Conservation (phyloP, 23 red algal species). For the Gracilaria domingensis region DNA sequence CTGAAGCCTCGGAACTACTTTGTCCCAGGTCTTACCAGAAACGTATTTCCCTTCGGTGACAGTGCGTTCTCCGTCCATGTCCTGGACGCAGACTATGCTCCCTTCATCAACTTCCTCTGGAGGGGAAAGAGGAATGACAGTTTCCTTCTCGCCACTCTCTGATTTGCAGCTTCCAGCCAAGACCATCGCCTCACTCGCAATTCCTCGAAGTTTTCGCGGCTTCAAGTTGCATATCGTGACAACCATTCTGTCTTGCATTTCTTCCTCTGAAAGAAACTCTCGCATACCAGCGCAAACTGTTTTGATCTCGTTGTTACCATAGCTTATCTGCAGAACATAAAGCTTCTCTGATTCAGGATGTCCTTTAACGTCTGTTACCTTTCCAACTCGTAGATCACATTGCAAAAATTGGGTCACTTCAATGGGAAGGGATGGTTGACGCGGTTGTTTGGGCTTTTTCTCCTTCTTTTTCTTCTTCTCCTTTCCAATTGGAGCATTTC, state of each 20-base stretch:
- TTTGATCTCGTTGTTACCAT: conserved; percentile 36
- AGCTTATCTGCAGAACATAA: conserved; percentile 70
- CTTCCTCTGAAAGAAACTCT: conserved; percentile 64
- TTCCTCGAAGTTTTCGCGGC: conserved; percentile 71
- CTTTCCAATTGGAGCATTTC: background rate
- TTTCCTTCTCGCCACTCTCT: conserved; percentile 52
- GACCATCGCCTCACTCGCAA: conserved; percentile 77
- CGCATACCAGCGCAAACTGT: conserved; percentile 82
- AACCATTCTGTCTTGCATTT: conserved; percentile 59
- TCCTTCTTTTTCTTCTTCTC: conserved; percentile 69
- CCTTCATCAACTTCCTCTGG: conserved; percentile 30
- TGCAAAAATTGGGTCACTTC: conserved; percentile 60
- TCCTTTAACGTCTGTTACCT: conserved; percentile 18
- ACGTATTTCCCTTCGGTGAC: conserved; percentile 68
- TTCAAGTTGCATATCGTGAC: conserved; percentile 85
- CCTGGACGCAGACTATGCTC: conserved; percentile 9
- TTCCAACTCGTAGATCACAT: conserved; percentile 78
- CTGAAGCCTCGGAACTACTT: conserved; percentile 54
- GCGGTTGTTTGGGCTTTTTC: conserved; percentile 53
- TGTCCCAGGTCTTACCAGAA: conserved; percentile 79
- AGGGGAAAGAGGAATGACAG: conserved; percentile 51
- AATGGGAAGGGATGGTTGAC: background rate
- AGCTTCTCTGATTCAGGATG: conserved; percentile 77
- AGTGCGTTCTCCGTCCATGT: conserved; percentile 59
- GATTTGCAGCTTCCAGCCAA: conserved; percentile 64